Evolutionary conservation across 768 basidiomycete genomes (phyloP).

Genomic region (Leccinum barrowsii): DNA sequence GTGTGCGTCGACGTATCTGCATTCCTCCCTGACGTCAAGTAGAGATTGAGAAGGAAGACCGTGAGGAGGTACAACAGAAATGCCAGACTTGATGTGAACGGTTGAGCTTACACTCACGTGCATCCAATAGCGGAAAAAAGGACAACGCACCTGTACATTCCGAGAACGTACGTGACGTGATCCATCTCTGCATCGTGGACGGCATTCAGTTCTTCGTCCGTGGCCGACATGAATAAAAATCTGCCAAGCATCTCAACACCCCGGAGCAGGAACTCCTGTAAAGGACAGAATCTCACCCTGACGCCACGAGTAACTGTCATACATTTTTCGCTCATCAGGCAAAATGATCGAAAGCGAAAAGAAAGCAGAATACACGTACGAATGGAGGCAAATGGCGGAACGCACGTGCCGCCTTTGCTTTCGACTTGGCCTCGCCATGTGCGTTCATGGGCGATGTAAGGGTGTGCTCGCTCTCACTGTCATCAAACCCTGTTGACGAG

Average conservation of each 20-base stretch:
- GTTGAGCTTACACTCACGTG: not conserved
- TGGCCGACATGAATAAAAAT: conserved; percentile 87
- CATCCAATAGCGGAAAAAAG: not conserved
- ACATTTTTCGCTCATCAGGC: not conserved
- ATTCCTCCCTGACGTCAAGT: conserved; percentile 59
- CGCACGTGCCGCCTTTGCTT: conserved; percentile 45
- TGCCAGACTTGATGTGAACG: conserved; percentile 36
- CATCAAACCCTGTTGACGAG: conserved; percentile 33
- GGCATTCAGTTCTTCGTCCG: conserved; percentile 82
- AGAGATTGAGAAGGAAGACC: conserved; percentile 67
- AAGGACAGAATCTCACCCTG: conserved; percentile 48
- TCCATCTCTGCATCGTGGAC: conserved; percentile 76
- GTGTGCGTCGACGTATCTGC: conserved; percentile 26
- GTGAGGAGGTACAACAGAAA: conserved; percentile 78
- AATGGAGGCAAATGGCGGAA: conserved; percentile 90
- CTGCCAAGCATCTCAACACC: conserved; percentile 33
- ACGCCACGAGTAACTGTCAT: conserved; percentile 60
- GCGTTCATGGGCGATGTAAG: conserved; percentile 39
- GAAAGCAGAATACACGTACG: conserved; percentile 46
- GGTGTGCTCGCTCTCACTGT: conserved; percentile 67
- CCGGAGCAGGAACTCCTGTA: not conserved
- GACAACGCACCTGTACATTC: conserved; percentile 67
- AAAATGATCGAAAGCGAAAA: not conserved
- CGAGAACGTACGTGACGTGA: conserved; percentile 85
- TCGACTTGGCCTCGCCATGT: conserved; percentile 17